Evolutionary conservation across 371 early-diverging fungal species (phyloP).

Genomic region (Cladochytrium tenue): DNA sequence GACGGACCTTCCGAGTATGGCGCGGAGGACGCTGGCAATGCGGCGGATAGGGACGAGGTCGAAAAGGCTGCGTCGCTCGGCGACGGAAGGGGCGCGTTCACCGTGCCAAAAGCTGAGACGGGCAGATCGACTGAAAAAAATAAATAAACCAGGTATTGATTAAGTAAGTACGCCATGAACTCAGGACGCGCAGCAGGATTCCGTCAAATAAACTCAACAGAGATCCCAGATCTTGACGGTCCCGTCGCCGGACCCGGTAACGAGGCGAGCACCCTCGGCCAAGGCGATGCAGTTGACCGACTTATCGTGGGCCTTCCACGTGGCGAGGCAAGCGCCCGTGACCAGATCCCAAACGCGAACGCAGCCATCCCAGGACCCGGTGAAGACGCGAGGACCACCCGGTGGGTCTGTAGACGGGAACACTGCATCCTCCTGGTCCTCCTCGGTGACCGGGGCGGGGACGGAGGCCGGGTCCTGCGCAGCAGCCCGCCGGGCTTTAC

Average conservation of each 20-base stretch:
- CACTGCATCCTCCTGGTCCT: not conserved
- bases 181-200: not conserved
- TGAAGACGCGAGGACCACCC: conserved; percentile 24
- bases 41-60: not conserved
- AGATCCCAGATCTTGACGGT: conserved; percentile 33
- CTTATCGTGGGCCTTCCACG: conserved; percentile 13
- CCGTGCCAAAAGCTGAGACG: not conserved
- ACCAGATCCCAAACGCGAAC: conserved; percentile 32
- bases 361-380: conserved; percentile 30
- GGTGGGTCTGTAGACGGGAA: not conserved
- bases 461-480: not conserved
- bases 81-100: conserved; percentile 7
- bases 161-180: too few species aligned
- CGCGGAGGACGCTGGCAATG: not conserved
- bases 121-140: conserved; percentile 12
- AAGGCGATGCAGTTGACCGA: conserved; percentile 23
- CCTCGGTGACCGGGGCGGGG: not conserved
- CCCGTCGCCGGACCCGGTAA: conserved; percentile 28
- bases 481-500: not conserved
- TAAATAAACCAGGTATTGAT: too few species aligned
- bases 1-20: not conserved
- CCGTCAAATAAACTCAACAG: conserved; percentile 14
- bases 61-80: not conserved
- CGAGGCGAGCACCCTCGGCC: not conserved
- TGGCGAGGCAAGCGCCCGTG: conserved; percentile 13